These are phyloP conservation scores for Carex littledalei DNA, from an alignment of 176 grass and related monocot species.

Conservation along the genomic window DNA sequence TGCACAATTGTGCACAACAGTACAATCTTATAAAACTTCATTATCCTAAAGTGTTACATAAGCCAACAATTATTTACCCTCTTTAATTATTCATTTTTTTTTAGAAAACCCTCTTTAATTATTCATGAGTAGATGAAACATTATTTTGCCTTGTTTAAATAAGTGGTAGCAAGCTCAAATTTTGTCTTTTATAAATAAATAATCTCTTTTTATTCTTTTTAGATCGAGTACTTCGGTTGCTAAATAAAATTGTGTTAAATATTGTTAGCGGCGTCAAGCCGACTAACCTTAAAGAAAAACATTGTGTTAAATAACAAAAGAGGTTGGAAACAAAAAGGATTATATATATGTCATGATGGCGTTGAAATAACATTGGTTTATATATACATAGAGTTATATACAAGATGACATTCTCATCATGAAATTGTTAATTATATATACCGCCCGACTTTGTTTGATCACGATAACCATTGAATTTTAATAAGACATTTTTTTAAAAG, in stretches of 20 bases:
- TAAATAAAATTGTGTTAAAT: neutral
- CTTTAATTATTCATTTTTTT: neutral
- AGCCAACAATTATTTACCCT: neutral
- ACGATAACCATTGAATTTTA: neutral
- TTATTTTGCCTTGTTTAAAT: neutral
- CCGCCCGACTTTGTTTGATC: neutral
- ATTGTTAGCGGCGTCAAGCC: too few species aligned
- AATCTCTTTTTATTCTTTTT: neutral
- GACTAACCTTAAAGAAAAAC: neutral
- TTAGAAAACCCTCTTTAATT: too few species aligned
- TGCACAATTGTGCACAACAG: neutral
- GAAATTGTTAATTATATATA: neutral
- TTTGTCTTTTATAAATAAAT: neutral
- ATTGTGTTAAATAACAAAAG: neutral
- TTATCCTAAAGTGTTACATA: neutral
- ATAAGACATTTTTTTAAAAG: neutral
- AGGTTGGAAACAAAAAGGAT: neutral
- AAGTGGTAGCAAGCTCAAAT: neutral
- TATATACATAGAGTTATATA: neutral
- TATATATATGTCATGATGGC: neutral
- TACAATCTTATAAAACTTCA: neutral
- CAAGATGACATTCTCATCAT: neutral
- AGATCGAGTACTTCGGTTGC: neutral
- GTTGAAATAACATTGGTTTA: neutral
- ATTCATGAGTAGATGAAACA: neutral